phyloP scores from a whole-genome alignment of 345 rosid genomes.

The Eucalyptus sp. region DNA sequence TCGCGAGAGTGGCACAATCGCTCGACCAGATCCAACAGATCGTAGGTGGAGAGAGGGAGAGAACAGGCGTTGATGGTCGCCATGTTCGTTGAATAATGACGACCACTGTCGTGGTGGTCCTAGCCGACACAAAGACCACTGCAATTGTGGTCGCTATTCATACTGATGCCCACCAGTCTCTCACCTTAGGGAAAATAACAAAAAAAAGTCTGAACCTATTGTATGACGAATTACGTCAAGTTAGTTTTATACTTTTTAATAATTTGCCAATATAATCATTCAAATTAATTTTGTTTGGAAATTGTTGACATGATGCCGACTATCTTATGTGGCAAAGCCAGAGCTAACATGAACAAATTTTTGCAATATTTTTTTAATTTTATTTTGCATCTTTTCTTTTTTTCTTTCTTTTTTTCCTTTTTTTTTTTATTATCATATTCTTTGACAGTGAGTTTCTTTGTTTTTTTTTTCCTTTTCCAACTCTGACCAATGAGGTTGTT shows the following conservation, averaged over 20 bases:
- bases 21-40: background rate
- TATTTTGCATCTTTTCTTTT: too few relatives aligned
- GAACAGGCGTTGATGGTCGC: rapidly evolving
- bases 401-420: too few relatives aligned
- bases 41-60: background rate
- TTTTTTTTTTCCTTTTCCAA: too few relatives aligned
- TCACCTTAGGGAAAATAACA: rapidly evolving
- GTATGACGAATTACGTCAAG: rapidly evolving
- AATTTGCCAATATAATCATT: rapidly evolving
- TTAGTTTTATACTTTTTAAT: too few relatives aligned
- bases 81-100: background rate
- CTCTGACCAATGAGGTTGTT: background rate
- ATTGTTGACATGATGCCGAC: rapidly evolving
- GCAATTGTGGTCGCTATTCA: background rate
- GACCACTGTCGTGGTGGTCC: too few relatives aligned
- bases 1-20: background rate
- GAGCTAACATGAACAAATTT: rapidly evolving
- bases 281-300: too few relatives aligned
- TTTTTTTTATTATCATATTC: too few relatives aligned
- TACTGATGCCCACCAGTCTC: background rate
- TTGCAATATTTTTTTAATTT: too few relatives aligned
- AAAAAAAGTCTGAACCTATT: rapidly evolving
- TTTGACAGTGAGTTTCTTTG: rapidly evolving
- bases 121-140: background rate
- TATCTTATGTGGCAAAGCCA: rapidly evolving